Evolutionary conservation across 2,329 filamentous ascomycete genomes (phyloP).

Genomic region (Aspergillus sergii): DNA sequence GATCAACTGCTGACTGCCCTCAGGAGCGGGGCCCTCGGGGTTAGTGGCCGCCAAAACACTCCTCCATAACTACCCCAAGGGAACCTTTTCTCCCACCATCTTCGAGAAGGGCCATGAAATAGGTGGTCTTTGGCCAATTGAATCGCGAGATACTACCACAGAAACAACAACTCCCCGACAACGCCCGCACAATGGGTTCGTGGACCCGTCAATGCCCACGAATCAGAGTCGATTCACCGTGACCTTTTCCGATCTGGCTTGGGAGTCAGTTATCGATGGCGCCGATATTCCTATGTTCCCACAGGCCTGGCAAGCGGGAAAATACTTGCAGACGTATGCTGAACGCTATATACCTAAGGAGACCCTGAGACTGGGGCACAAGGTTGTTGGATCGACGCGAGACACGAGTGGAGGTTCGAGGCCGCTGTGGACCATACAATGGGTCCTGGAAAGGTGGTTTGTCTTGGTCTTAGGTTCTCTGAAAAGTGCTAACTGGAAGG

Average conservation of each 20-base stretch:
- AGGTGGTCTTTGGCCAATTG: constrained; percentile 76
- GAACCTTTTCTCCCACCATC: constrained; percentile 67
- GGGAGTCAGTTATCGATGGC: constrained; percentile 55
- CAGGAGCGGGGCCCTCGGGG: constrained; percentile 70
- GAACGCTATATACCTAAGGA: constrained; percentile 56
- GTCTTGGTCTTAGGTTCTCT: background rate
- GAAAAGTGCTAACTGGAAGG: background rate
- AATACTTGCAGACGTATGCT: constrained; percentile 69
- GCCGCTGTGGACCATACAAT: constrained; percentile 46
- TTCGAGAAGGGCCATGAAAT: constrained; percentile 68
- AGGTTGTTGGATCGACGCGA: constrained; percentile 34
- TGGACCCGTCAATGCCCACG: constrained; percentile 60
- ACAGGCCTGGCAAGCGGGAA: constrained; percentile 74
- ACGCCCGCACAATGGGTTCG: constrained; percentile 21
- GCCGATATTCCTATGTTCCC: constrained; percentile 65
- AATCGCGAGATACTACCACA: constrained; percentile 48
- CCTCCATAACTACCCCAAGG: constrained; percentile 58
- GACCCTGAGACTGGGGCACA: constrained; percentile 54
- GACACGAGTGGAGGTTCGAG: constrained; percentile 17
- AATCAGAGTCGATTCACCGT: constrained; percentile 81
- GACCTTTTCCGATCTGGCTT: constrained; percentile 63
- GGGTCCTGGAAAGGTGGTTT: constrained; percentile 27
- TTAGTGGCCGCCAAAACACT: constrained; percentile 74
- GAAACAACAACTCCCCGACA: constrained; percentile 11
- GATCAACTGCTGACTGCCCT: background rate